Base-by-base conservation (phyloP, 2,329 filamentous ascomycete genomes). In the Drechslera avenae region DNA sequence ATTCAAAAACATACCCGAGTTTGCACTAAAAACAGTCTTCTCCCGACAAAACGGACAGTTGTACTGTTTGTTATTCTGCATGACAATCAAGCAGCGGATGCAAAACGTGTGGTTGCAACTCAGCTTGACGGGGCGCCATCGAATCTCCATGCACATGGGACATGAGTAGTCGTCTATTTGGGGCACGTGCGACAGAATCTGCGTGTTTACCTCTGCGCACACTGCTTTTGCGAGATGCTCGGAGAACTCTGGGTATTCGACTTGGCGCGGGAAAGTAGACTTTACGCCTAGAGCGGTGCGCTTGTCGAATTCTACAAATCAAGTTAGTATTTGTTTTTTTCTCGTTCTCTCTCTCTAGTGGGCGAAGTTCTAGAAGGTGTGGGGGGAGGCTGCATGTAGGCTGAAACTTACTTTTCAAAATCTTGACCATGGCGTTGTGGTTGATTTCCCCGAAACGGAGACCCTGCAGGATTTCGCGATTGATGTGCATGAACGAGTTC, bases 401-500 rank as follows among this genome's bases (percentile, higher is more conserved):
- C 21, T 23, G 9, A 18, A n/a, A 26, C 82, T 56, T 70, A 88
- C 87, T 96, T 72, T 96, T 96, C 45, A 96, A 75, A 43, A 96
- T 96, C 72, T 96, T 96, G 28, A 78, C 78, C 63, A 94, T 84
- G 1, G 91, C 91, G 23, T 82, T 82, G 58, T 84, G 83, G 64
- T 96, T 95, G 58, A 95, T 86, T 67, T 94, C 90, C 64, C 92
- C 89, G 62, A 95, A 96, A 52, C 87, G 86, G 57, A 96, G 79
- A 43, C 88, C 88, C 54, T 86, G 86, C n/a, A 95, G 79, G n/a
- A 96, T 80, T 44, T 84, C 81, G 18, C 83, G 78, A 67, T 96
- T 96, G 62, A 95, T 80, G 39, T 81, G 76, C 54, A 93, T 74
- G 64, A 95, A 96, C 18, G 81, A 81, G 45, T 82, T 76, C 41